Percentiles rank a stretch among this genome's conserved stretches.
Conservation (phyloP, 495 filamentous ascomycete genomes). For the Apiosordaria backusii region DNA sequence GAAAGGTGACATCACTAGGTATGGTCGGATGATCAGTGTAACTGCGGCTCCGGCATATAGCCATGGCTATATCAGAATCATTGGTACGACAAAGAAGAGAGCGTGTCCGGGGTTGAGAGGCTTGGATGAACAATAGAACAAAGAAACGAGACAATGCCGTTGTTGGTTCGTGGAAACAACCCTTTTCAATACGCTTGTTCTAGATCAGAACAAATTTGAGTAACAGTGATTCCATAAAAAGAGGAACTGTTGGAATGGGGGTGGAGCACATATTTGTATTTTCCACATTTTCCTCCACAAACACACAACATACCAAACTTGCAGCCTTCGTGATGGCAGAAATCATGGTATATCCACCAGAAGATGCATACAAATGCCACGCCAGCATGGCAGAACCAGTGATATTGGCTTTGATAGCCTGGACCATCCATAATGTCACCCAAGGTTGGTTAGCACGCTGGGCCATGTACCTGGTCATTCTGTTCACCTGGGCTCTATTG, state of each 20-base stretch:
- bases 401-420: background rate
- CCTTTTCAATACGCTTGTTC: background rate
- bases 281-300: background rate
- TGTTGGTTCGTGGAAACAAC: background rate
- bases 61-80: background rate
- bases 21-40: background rate
- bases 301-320: background rate
- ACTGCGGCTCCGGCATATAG: background rate
- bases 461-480: background rate
- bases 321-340: background rate
- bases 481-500: background rate
- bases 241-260: too few species aligned
- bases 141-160: background rate
- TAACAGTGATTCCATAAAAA: too few species aligned
- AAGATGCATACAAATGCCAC: background rate
- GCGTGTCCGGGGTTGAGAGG: background rate
- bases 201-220: background rate
- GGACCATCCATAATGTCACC: background rate
- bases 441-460: background rate
- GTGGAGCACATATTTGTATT: too few species aligned
- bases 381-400: background rate
- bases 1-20: background rate
- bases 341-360: background rate
- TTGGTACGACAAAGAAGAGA: background rate
- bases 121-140: background rate